Conservation (phyloP, 306 rosid species). For the Medicago truncatula region DNA sequence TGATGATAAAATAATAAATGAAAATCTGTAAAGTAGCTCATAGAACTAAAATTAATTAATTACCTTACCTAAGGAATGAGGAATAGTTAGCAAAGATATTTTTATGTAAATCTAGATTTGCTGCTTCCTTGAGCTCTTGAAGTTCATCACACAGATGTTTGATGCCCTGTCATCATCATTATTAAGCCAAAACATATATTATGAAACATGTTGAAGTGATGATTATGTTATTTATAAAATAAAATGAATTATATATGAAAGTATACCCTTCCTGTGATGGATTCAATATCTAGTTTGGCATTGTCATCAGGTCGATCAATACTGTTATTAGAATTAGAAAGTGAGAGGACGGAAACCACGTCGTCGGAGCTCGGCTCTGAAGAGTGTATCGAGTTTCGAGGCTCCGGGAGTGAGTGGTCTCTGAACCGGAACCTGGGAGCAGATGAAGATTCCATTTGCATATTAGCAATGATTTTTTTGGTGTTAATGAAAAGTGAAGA, state of each 20-base stretch:
- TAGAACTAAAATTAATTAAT: not conserved
- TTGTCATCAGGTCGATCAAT: slow-evolving; percentile 28
- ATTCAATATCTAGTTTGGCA: slow-evolving; percentile 56
- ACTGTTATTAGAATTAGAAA: slow-evolving; percentile 13
- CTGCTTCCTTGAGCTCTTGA: slow-evolving; percentile 70
- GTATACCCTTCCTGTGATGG: slow-evolving; percentile 77
- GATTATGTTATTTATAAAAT: not conserved
- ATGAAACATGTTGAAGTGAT: not conserved
- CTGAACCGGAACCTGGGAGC: slow-evolving; percentile 63
- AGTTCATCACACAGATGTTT: slow-evolving; percentile 85
- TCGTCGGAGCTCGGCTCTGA: slow-evolving; percentile 55
- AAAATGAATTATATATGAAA: not conserved
- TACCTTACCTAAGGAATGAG: slow-evolving; percentile 62
- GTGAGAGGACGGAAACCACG: slow-evolving; percentile 47
- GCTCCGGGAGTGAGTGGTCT: slow-evolving; percentile 56
- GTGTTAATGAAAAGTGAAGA: not conserved
- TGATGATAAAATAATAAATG: not conserved
- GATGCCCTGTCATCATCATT: slow-evolving; percentile 58
- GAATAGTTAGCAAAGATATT: slow-evolving; percentile 63
- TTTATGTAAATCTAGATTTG: slow-evolving; percentile 65
- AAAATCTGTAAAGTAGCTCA: not conserved
- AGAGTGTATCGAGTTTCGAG: slow-evolving; percentile 47
- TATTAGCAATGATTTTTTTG: not conserved
- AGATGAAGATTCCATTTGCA: slow-evolving; percentile 61
- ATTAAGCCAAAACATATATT: not conserved